Evolutionary conservation across 352 stramenopile species (phyloP), one percentile per base, ranked within the genome.

Genomic region (Phytopythium montanum): DNA sequence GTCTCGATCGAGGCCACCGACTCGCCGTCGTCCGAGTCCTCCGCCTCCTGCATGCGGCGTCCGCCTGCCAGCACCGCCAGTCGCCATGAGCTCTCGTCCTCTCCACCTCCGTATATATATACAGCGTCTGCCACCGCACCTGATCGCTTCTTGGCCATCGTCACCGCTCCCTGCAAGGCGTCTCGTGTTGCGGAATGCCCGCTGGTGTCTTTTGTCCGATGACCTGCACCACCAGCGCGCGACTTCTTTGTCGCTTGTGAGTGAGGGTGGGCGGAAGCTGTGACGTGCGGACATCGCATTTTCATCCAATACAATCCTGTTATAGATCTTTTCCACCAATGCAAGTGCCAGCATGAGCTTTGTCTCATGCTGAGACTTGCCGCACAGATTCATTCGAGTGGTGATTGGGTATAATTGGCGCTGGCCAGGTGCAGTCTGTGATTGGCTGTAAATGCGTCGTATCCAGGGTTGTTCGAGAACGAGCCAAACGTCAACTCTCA

Each of bases 1-100:
- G 81, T 93, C 58, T 94, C 83, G 25, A 87, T 59, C 5, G 87
- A 95, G 29, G 69, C 79, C 39, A 94, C 59, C 13, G 85, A 95
- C 46, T 52, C 69, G 12, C 53, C 75, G 28, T 93, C 87, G 54
- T 95, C 85, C 36, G 71, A 75, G 50, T 85, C 82, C 18, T 89
- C 75, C 31, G 83, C 72, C 14, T 92, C 78, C 19, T 81, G 81
- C 85, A 91, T 92, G 1, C 72, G 73, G 49, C 78, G 76, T 9
- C 67, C 73, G 67, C 62, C 62, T 86, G 56, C 28, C 25, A 72
- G 33, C 36, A 36, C 44, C 45, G 57, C 36, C 12, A 53, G 36
- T n/a, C n/a, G n/a, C n/a, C 26, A 72, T 5, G 53, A 33, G 54
- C 28, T 54, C 23, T 2, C n/a, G 6, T 31, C 45, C 16, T 23